phyloP scores from a whole-genome alignment of 2,329 filamentous ascomycete species.

The Exserohilum turcica region DNA sequence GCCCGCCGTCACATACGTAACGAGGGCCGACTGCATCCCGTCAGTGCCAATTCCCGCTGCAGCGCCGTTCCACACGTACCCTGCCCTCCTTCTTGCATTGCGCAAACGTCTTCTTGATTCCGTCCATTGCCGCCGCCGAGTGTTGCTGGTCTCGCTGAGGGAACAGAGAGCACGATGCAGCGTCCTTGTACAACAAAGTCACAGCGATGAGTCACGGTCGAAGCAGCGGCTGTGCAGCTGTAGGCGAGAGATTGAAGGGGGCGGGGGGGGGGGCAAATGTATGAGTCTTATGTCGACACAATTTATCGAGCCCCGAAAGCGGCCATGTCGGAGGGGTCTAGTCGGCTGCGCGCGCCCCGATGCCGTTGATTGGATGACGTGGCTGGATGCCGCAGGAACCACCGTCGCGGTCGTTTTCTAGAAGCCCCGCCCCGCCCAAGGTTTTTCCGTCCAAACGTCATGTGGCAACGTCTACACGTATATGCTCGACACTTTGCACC shows the following conservation, averaged over 20 bases:
- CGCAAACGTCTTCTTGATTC: conserved; percentile 57
- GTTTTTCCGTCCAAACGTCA: neutral
- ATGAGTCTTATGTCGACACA: conserved; percentile 28
- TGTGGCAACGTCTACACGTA: too few relatives aligned
- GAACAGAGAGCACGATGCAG: neutral
- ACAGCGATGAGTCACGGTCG: conserved; percentile 8
- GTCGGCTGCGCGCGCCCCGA: neutral
- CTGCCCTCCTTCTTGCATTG: conserved; percentile 57
- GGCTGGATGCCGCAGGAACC: neutral
- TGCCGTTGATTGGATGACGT: neutral
- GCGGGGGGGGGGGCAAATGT: conserved; percentile 9
- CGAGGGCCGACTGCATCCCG: conserved; percentile 71
- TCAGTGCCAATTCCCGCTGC: conserved; percentile 12
- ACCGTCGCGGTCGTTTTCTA: conserved; percentile 1
- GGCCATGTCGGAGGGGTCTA: conserved; percentile 15
- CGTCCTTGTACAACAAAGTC: conserved; percentile 22
- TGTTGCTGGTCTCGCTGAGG: neutral
- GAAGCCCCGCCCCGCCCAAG: conserved; percentile 1
- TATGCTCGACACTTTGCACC: too few relatives aligned
- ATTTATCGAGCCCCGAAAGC: conserved; percentile 31
- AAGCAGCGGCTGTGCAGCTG: too few relatives aligned
- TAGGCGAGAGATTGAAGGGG: too few relatives aligned
- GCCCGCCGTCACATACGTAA: conserved; percentile 95
- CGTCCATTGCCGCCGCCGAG: conserved; percentile 49
- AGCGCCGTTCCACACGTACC: conserved; percentile 27